These are phyloP conservation scores for Diplotaxis tenuifolia DNA, from an alignment of 345 rosid genomes.

Conservation along the genomic window DNA sequence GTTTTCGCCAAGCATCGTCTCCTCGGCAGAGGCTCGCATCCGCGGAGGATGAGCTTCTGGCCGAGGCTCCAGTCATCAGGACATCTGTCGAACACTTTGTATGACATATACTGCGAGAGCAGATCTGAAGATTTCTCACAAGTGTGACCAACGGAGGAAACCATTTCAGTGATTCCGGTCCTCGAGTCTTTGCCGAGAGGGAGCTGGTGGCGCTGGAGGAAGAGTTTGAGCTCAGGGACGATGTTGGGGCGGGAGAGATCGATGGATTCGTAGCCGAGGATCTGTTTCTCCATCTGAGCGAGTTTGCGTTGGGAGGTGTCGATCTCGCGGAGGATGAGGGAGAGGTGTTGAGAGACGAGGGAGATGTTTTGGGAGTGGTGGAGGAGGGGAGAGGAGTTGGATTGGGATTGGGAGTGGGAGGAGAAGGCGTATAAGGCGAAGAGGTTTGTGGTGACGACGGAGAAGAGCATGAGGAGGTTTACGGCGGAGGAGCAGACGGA, in stretches of 20 bases:
- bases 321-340: slow-evolving; percentile 77
- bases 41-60: slow-evolving; percentile 62
- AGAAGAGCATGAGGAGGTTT: slow-evolving; percentile 88
- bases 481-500: slow-evolving; percentile 74
- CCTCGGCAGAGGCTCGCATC: slow-evolving; percentile 93
- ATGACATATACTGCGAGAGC: slow-evolving; percentile 77
- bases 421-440: slow-evolving; percentile 95
- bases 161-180: slow-evolving; percentile 89
- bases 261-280: slow-evolving; percentile 75
- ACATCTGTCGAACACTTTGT: slow-evolving; percentile 64
- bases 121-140: slow-evolving; percentile 86
- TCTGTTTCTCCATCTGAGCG: slow-evolving; percentile 82
- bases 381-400: slow-evolving; percentile 9
- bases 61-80: slow-evolving; percentile 84
- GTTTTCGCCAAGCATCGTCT: slow-evolving; percentile 78
- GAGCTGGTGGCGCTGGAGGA: slow-evolving; percentile 70
- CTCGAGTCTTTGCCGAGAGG: slow-evolving; percentile 81
- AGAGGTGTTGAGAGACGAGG: slow-evolving; percentile 80
- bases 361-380: slow-evolving; percentile 56
- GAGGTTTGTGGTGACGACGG: slow-evolving; percentile 82
- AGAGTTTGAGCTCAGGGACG: slow-evolving; percentile 77
- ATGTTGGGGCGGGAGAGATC: slow-evolving; percentile 83
- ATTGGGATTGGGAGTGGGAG: slow-evolving; percentile 36
- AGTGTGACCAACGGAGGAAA: slow-evolving; percentile 88
- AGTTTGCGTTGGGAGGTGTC: slow-evolving; percentile 84